Evolutionary conservation across 345 rosid genomes (phyloP).

Genomic region (Gossypium rotundifolium): DNA sequence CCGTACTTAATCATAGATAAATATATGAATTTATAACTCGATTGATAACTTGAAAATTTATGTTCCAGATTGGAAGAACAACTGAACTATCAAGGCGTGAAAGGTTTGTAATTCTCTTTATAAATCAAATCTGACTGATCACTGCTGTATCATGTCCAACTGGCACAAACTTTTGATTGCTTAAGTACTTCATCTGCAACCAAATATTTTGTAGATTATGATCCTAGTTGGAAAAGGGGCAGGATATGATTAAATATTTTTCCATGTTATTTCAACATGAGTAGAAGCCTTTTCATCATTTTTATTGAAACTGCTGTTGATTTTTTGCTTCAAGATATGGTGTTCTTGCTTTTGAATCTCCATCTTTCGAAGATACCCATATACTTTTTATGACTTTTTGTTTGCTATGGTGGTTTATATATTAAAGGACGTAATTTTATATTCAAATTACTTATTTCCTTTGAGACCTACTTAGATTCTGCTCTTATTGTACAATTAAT

Average conservation of each 20-base stretch:
- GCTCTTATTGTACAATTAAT: neutral
- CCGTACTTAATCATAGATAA: neutral
- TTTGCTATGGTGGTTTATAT: neutral
- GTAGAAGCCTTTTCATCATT: neutral
- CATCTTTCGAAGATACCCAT: neutral
- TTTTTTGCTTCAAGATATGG: neutral
- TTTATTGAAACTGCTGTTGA: neutral
- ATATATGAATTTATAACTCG: neutral
- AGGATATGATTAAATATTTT: neutral
- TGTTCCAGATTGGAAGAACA: slow-evolving; percentile 58
- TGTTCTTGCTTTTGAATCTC: neutral
- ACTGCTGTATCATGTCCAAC: neutral
- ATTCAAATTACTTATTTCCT: neutral
- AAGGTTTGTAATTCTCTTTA: slow-evolving; percentile 49
- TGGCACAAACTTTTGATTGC: neutral
- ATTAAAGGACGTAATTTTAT: neutral
- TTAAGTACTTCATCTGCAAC: neutral
- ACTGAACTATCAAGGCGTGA: slow-evolving; percentile 97
- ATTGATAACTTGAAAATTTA: neutral
- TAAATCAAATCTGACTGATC: slow-evolving; percentile 3
- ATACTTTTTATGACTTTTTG: neutral
- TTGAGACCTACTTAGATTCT: neutral
- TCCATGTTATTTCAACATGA: neutral
- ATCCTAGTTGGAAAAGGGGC: neutral
- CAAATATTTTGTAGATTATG: neutral